phyloP scores from a whole-genome alignment of 257 asterid species.

The Scutellaria galericulata region DNA sequence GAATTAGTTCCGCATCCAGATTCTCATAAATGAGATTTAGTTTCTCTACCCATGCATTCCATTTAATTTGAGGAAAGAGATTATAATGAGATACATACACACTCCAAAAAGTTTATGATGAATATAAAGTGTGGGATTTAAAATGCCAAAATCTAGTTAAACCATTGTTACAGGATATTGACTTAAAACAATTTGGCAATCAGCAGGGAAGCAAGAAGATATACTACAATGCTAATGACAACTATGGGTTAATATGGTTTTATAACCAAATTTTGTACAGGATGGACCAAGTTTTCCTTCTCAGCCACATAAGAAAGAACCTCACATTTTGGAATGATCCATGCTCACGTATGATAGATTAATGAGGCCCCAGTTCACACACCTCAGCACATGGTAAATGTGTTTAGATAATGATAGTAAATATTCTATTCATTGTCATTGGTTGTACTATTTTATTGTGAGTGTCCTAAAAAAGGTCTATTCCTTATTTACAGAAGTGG shows the following conservation, averaged over 20 bases:
- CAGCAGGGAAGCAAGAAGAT: background rate
- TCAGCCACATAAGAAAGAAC: background rate
- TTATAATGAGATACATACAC: too few species aligned
- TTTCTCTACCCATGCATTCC: too few species aligned
- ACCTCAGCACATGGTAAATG: background rate
- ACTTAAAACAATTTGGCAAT: background rate
- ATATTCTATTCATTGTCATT: background rate
- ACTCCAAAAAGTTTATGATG: too few species aligned
- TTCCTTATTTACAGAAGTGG: background rate
- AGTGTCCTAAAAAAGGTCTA: background rate
- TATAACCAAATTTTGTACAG: too few species aligned
- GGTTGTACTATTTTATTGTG: background rate
- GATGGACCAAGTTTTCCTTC: background rate
- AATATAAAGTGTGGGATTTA: background rate
- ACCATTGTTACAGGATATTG: background rate
- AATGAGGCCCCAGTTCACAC: background rate
- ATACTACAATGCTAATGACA: background rate
- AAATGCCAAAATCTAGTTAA: background rate
- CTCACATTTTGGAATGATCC: background rate
- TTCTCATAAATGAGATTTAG: background rate
- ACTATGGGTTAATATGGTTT: background rate
- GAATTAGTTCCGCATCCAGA: constrained; percentile 4
- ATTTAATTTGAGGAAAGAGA: too few species aligned
- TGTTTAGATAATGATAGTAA: background rate
- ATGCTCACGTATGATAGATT: background rate